Evolutionary conservation across 208 protist species (phyloP), one percentile per base, ranked within the genome.

Genomic region (Crithidia mellificae): DNA sequence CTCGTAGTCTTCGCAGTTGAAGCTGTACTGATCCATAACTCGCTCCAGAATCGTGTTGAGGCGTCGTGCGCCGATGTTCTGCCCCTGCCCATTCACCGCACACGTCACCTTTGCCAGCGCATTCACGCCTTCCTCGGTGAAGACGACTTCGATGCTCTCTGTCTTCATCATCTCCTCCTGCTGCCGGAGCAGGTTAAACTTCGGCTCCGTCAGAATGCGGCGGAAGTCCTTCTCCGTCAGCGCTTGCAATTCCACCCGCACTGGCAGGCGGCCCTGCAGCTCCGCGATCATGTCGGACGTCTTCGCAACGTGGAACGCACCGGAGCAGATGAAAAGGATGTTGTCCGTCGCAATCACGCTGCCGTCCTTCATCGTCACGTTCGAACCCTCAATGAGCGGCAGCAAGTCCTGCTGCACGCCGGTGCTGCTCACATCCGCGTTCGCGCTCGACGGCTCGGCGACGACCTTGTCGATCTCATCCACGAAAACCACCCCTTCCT

Each of bases 391-490:
- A 52, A 99, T 89, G 1, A 99, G 84, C n/a, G 98, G 98, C 6
- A 99, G 82, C 29, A 99, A 77, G 61, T 99, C 98, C 62, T 98
- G 93, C 88, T 99, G 98, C 50, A 99, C 98, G 38, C 98, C 98
- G 44, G 97, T 96, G 30, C 87, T 84, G 61, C 83, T 93, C 19
- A 97, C 94, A 72, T 98, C 96, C 20, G 74, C 81, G 66, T 77
- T 84, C 8, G 54, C 63, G 62, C 74, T 81, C 22, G 74, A 72
- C 19, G 74, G 75, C 36, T 95, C 87, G 6, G 77, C 67, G 14
- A 97, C 91, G 17, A 97, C 98, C 84, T 99, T 99, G 84, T 99
- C 98, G 68, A 99, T 99, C 66, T 99, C 98, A 74, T 99, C 98
- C 55, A 99, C 97, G 68, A 99, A 98, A 11, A 99, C 97, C 49